phyloP scores from a whole-genome alignment of 1,139 yeast genomes.

The Nakaseomyces glabratus region DNA sequence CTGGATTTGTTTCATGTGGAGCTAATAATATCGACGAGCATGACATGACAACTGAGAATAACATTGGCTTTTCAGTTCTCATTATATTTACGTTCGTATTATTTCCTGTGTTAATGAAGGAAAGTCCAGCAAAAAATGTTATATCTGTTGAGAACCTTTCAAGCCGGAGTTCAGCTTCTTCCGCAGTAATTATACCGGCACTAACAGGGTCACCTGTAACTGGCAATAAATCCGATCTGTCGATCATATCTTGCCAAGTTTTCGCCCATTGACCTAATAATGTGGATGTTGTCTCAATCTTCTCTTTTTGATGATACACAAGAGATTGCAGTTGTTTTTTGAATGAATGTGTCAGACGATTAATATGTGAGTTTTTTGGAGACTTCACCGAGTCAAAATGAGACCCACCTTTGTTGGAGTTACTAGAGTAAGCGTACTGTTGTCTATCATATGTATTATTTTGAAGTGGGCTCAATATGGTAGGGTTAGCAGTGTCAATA shows the following conservation, averaged over 20 bases:
- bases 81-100: constrained; percentile 40
- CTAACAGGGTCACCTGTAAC: constrained; percentile 37
- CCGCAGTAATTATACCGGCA: constrained; percentile 39
- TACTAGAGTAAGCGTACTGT: no score
- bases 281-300: constrained; percentile 17
- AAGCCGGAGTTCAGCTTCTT: constrained; percentile 44
- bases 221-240: constrained; percentile 17
- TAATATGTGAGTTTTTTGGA: constrained; percentile 21
- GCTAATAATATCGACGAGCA: constrained; percentile 42
- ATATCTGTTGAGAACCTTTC: constrained; percentile 37
- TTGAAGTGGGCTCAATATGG: no score
- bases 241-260: constrained; percentile 22
- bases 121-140: constrained; percentile 35
- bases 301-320: constrained; percentile 22
- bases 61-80: constrained; percentile 44
- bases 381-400: constrained; percentile 16
- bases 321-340: constrained; percentile 21
- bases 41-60: constrained; percentile 59
- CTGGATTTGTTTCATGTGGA: constrained; percentile 30
- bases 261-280: constrained; percentile 19
- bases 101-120: constrained; percentile 46
- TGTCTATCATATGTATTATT: no score
- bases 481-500: no score
- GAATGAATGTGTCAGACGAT: constrained; percentile 17
- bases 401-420: no score